Base-by-base conservation (phyloP, 345 rosid genomes). In the Lumnitzera racemosa region DNA sequence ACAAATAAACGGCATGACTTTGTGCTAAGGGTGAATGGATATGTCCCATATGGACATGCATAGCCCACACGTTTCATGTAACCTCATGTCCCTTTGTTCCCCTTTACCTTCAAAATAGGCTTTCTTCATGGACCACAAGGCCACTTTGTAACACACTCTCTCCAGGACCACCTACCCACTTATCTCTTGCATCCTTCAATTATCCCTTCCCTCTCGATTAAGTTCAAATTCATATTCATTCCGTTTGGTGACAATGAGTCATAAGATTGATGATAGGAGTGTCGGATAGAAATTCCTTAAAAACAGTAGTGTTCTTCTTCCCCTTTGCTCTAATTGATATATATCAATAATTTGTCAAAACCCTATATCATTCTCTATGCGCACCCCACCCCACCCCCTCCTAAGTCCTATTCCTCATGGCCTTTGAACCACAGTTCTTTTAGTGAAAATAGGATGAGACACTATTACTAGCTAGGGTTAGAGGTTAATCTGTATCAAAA, bases 121-220 rank as follows among this genome's bases (percentile, higher is more conserved):
- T 69, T 66, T 73, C 53, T 57, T 36, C 67, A 36, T 72, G 85
- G 81, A 80, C 88, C 88, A 83, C 87, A 62, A 48, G 8, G 20
- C 71, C 76, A 74, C 81, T 65, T 64, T 47, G 50, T 13, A 23
- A 20, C 51, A 24, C 17, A 31, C 54, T 62, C 66, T 53, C 66
- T 62, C 66, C 47, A 62, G 66, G 66, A 62, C 66, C 66, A 62
- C 66, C n/a, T 62, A 14, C 14, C 58, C 66, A 62, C 66, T 62
- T 56, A 57, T 62, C 49, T 55, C 54, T 57, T 29, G 43, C 43
- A 41, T 62, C 23, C 50, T 24, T 25, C 47, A 15, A 17, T 55
- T 55, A 27, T 14, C 49, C 9, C 58, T 29, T 16, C 56, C 49
- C 56, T 52, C 49, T 54, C 7, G 7, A 36, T 36, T 36, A 9